Evolutionary conservation across 176 grass and related monocot genomes (phyloP), one percentile per base, ranked within the genome.

Genomic region (Hordeum marinum): DNA sequence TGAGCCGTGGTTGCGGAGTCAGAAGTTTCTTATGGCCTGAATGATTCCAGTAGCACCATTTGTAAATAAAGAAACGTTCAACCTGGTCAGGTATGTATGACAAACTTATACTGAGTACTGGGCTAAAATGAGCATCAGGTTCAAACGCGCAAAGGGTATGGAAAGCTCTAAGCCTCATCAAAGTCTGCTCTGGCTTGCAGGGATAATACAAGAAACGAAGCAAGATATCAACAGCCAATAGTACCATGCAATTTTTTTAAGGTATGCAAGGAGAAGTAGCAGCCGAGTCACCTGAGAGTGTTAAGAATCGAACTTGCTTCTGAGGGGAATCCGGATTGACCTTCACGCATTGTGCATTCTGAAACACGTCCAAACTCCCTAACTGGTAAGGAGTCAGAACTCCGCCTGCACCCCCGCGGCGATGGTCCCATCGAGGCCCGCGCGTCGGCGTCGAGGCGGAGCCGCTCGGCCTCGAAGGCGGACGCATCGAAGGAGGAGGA

Each of bases 241-340:
- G 32, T 34, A 82, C 35, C 25, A 59, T 76, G 65, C 7, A 31
- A 2, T 26, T 59, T 15, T n/a, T 15, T 70, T 7, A 61, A 29
- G 40, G 46, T 14, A 21, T 13, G 71, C 26, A 34, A 54, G 14
- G 5, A 63, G 34, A 50, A 66, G 18, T 14, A n/a, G 26, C 40
- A 74, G 26, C 26, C 12, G 58, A 79, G 64, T 36, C 60, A 95
- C 96, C 93, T 92, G 96, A 87, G 21, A 98, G 75, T 26, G 93
- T 95, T 32, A 95, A 84, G 80, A 94, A 95, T 7, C 88, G 78
- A 66, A 98, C 96, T 95, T 98, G 93, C 89, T 94, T 98, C 87
- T 95, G 93, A 23, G 93, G 96, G 3, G 93, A 86, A 83, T 95
- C 96, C 26, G 91, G 96, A 81, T 98, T 95, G 60, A 98, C 96